phyloP scores from a whole-genome alignment of 2,329 filamentous ascomycete genomes.

The Leptographium wingfieldii region DNA sequence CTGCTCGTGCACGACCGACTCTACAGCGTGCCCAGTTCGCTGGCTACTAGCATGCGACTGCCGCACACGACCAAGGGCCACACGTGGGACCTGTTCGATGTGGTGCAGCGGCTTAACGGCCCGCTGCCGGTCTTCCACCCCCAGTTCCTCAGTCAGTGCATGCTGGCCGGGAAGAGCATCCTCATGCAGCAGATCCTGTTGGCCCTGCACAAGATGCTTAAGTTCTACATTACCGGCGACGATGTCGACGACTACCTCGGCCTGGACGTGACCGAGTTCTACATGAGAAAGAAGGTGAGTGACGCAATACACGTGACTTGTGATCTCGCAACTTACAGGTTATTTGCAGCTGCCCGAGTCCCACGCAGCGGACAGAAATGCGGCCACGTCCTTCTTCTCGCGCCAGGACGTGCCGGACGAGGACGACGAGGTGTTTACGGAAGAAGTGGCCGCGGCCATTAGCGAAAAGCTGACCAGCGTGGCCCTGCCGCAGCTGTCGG shows the following conservation, averaged over 20 bases:
- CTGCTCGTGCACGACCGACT: constrained; percentile 72
- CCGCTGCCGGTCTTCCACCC: constrained; percentile 86
- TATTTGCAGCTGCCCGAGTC: not conserved
- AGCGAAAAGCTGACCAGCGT: constrained; percentile 66
- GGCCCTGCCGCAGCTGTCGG: constrained; percentile 67
- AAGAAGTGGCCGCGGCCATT: constrained; percentile 55
- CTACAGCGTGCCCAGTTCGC: constrained; percentile 50
- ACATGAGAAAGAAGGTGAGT: constrained; percentile 23
- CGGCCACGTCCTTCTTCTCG: constrained; percentile 23
- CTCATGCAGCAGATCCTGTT: constrained; percentile 63
- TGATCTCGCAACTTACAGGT: not conserved
- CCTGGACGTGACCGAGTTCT: constrained; percentile 48
- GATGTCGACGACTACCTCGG: constrained; percentile 66
- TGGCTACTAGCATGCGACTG: constrained; percentile 40
- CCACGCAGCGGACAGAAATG: not conserved
- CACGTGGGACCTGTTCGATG: constrained; percentile 61
- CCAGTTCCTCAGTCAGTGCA: constrained; percentile 77
- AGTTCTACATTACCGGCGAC: constrained; percentile 75
- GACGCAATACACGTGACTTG: no score
- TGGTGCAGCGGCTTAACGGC: constrained; percentile 74
- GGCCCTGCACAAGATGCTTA: constrained; percentile 61
- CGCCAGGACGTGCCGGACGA: constrained; percentile 26
- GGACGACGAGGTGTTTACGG: constrained; percentile 54
- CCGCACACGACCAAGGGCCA: constrained; percentile 32
- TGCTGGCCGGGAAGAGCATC: constrained; percentile 62